Evolutionary conservation across 495 filamentous ascomycete genomes (phyloP).

Genomic region (Lasiosphaeriaceae sp.): DNA sequence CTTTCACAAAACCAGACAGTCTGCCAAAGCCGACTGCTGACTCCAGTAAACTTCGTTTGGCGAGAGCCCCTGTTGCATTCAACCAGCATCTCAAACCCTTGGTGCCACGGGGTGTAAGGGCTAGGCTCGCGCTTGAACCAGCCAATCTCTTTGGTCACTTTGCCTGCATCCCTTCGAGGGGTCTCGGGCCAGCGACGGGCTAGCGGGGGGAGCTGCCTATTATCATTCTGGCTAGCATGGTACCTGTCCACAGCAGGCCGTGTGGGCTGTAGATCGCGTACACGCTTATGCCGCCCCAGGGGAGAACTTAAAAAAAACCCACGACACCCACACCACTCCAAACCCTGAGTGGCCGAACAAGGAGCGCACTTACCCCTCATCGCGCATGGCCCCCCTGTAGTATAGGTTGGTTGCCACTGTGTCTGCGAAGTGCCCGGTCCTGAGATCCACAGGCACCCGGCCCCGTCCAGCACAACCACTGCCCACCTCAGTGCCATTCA

Average conservation of each 20-base stretch:
- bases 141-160: slow-evolving; percentile 10
- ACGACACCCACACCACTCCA: not conserved
- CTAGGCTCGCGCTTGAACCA: slow-evolving; percentile 6
- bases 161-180: not conserved
- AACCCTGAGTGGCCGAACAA: slow-evolving; percentile 4
- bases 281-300: not conserved
- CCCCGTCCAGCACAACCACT: not conserved
- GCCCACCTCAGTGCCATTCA: not conserved
- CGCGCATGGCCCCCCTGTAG: not conserved
- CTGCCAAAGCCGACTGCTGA: not conserved
- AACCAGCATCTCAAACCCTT: not conserved
- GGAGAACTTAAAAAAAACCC: not conserved
- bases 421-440: not conserved
- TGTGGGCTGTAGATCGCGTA: not conserved
- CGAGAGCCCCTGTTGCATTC: not conserved
- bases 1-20: not conserved
- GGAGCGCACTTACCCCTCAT: slow-evolving; percentile 12
- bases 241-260: not conserved
- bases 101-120: not conserved
- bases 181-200: not conserved
- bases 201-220: not conserved
- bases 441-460: slow-evolving; percentile 13
- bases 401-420: too few relatives aligned
- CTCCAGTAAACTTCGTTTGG: not conserved
- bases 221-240: not conserved